Evolutionary conservation across 1,284 basidiomycete species (phyloP).

Genomic region (Chiua sp.): DNA sequence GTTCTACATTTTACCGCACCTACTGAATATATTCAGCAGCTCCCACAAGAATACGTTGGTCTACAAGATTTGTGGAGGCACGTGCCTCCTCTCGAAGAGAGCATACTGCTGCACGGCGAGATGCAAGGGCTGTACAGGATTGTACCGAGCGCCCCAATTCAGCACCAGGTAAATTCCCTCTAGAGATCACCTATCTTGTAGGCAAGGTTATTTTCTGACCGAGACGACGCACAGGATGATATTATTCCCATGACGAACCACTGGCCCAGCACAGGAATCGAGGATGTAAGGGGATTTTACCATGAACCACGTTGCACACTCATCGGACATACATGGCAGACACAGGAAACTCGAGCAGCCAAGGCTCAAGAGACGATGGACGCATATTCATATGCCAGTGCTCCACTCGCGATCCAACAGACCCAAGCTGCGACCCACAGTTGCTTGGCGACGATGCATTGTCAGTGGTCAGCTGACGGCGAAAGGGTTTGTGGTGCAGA

Average conservation of each 20-base stretch:
- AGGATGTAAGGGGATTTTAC: not conserved
- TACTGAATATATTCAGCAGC: no score
- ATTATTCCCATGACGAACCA: not conserved
- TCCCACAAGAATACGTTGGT: no score
- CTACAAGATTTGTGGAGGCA: no score
- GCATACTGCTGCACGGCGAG: not conserved
- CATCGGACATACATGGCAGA: not conserved
- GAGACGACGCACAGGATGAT: not conserved
- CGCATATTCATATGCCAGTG: not conserved
- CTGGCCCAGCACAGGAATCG: not conserved
- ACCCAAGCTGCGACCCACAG: not conserved
- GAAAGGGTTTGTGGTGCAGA: not conserved
- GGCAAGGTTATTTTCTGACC: not conserved
- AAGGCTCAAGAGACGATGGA: no score
- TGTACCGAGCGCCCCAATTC: not conserved
- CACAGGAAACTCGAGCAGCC: not conserved
- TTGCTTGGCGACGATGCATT: not conserved
- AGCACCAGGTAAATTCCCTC: not conserved
- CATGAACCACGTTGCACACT: not conserved
- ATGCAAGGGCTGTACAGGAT: not conserved
- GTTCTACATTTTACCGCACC: no score
- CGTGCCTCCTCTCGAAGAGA: no score
- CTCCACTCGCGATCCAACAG: not conserved
- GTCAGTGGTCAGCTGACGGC: constrained; percentile 3
- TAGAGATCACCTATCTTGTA: no score